Base-by-base conservation (phyloP, 176 grass and related monocot species). In the Aegilops longissima region DNA sequence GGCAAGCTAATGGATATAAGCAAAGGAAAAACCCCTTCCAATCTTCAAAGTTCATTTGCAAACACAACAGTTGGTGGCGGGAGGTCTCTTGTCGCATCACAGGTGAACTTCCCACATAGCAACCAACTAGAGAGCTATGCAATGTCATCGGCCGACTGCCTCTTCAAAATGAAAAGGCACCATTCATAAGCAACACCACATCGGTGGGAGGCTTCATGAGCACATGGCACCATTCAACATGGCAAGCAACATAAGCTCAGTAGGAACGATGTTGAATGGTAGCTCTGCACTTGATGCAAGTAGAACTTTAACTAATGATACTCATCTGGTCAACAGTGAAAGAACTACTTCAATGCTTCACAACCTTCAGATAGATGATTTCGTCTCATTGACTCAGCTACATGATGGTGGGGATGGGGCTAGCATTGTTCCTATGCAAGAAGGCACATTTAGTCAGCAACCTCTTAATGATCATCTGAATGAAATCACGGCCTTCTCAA, bases 291-390 rank as follows among this genome's bases (percentile, higher is more conserved):
- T 64, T 54, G 51, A 18, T 54, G 16, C 51, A 54, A 54, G 51
- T 18, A 54, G 51, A 18, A 54, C 51, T 54, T 54, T 14, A 54
- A 54, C 14, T 39, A 11, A 61, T 86, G 66, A 75, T 23, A 70
- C 64, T 77, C 79, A 44, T 13, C 30, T 69, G 14, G 31, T 18
- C 33, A 90, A 73, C 44, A 10, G 68, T 77, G 86, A 67, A 44
- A 75, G 14, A 70, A 85, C 58, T 63, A 84, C 13, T 23, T 84
- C 3, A 16, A 8, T 7, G 33, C 33, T 18, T 7, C 8, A 6
- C 17, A 69, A 69, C 31, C 31, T 69, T 69, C 6, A 20, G 16
- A 18, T 3, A 16, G 16, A 4, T 0, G 33, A 6, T 33, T 69
- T 1, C 9, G 3, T 35, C 7, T 31, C 7, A 71, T 49, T 45